phyloP scores from a whole-genome alignment of 768 basidiomycete genomes.

The Daedaleopsis sinensis region DNA sequence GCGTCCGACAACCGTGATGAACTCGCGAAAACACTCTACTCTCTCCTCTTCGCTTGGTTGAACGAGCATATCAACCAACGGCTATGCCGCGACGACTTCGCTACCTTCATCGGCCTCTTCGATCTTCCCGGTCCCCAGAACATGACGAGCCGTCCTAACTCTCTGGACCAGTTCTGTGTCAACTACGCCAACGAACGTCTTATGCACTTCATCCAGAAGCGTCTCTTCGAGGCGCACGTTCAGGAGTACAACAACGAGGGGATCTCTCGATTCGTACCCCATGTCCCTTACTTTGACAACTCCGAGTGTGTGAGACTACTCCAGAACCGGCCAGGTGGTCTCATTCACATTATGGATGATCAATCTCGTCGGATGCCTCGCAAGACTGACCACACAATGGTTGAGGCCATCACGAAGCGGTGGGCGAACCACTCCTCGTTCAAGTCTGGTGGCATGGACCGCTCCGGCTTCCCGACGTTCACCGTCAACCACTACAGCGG shows the following conservation, averaged over 20 bases:
- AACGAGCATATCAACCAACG: conserved; percentile 97
- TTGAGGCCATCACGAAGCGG: conserved; percentile 90
- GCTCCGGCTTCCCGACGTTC: conserved; percentile 83
- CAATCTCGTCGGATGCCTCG: conserved; percentile 85
- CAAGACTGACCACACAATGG: conserved; percentile 93
- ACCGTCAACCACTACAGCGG: conserved; percentile 92
- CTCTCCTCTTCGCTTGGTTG: conserved; percentile 93
- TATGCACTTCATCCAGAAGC: conserved; percentile 79
- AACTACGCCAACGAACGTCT: conserved; percentile 96
- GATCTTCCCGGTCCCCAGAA: conserved; percentile 95
- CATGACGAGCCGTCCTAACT: conserved; percentile 84
- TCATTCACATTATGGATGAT: conserved; percentile 98
- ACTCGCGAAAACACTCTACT: conserved; percentile 91
- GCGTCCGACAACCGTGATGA: conserved; percentile 94
- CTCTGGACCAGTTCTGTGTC: conserved; percentile 94
- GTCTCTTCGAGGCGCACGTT: conserved; percentile 79
- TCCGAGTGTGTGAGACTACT: conserved; percentile 85
- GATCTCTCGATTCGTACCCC: conserved; percentile 68
- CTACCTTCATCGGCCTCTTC: conserved; percentile 89
- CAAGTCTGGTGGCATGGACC: conserved; percentile 76
- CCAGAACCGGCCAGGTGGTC: conserved; percentile 84
- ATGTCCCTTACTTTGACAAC: conserved; percentile 87
- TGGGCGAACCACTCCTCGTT: conserved; percentile 95
- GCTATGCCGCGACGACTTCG: conserved; percentile 91
- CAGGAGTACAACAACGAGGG: conserved; percentile 86